A percentile compares a stretch with the other conserved stretches of the same genome.
Evolutionary conservation across 2,329 filamentous ascomycete species (phyloP).

Genomic region (Talaromyces pinophilus): DNA sequence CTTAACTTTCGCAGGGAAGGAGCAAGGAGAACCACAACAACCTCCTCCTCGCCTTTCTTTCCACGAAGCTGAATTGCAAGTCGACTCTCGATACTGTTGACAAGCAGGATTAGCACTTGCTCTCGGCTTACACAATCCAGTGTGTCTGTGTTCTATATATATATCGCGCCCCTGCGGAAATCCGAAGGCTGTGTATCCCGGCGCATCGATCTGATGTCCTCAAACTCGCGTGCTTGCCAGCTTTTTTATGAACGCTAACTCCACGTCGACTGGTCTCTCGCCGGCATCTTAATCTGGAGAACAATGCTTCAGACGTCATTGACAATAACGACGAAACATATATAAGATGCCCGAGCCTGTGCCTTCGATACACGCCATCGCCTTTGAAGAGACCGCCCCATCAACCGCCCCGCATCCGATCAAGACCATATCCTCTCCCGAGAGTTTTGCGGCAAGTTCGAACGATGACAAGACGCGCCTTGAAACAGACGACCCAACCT

Average conservation of each 20-base stretch:
- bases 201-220: not conserved
- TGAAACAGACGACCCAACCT: not conserved
- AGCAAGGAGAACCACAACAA: not conserved
- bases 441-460: slow-evolving; percentile 27
- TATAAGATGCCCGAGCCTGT: slow-evolving; percentile 31
- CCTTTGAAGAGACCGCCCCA: slow-evolving; percentile 34
- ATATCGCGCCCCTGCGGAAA: not conserved
- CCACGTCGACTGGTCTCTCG: not conserved
- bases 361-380: slow-evolving; percentile 30
- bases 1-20: too few species aligned
- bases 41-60: not conserved
- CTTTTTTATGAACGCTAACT: not conserved
- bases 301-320: not conserved
- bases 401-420: slow-evolving; percentile 31
- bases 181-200: not conserved
- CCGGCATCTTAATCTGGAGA: not conserved
- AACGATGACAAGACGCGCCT: not conserved
- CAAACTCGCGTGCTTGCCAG: not conserved
- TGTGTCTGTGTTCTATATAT: slow-evolving; percentile 1
- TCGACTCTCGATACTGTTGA: not conserved
- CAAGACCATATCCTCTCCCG: slow-evolving; percentile 34
- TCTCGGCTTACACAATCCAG: not conserved
- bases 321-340: not conserved
- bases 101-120: not conserved
- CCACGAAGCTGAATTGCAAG: not conserved